Base-by-base conservation (phyloP, 2,329 filamentous ascomycete species). In the Fusarium longipes region DNA sequence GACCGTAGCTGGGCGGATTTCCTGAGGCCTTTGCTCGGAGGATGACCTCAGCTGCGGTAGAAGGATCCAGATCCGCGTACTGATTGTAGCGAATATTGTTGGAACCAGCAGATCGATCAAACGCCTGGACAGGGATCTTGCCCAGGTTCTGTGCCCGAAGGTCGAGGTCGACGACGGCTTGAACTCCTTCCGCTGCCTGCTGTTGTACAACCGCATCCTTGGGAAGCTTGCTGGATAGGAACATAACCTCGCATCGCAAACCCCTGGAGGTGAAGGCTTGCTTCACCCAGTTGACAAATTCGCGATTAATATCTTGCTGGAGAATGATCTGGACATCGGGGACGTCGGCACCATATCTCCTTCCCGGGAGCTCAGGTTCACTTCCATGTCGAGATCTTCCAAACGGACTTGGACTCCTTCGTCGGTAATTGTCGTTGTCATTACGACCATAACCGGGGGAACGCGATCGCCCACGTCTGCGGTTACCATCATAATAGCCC, bases 271-370 rank as follows among this genome's bases (percentile, higher is more conserved):
- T 84, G 76, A 98, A 96, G 1, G 89, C 86, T 32, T 86, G 85
- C 75, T 97, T 91, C 12, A 97, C 90, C 86, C 92, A 97, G 51
- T 84, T 84, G 49, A 97, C 88, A 73, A 97, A 97, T 57, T 93
- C 90, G 62, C 91, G 84, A 60, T 90, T 88, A 14, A 96, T 85
- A 69, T 93, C 89, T 67, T 95, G 89, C 42, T 95, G 83, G 7
- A 96, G 86, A 27, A 97, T 87, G 29, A 98, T 88, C 76, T 97
- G 93, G 17, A 97, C 91, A 71, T 98, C 93, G 4, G 95, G 94
- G 22, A 97, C 89, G 67, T 96, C 88, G 57, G 86, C 82, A 6
- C 92, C 89, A 58, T 89, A 87, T 57, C 93, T 86, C 56, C 89
- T 87, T 38, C 45, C 45, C 40, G 93, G 92, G 9, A 97, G 86